Base-by-base conservation (phyloP, 2,329 filamentous ascomycete genomes). In the Penicillium sp. region DNA sequence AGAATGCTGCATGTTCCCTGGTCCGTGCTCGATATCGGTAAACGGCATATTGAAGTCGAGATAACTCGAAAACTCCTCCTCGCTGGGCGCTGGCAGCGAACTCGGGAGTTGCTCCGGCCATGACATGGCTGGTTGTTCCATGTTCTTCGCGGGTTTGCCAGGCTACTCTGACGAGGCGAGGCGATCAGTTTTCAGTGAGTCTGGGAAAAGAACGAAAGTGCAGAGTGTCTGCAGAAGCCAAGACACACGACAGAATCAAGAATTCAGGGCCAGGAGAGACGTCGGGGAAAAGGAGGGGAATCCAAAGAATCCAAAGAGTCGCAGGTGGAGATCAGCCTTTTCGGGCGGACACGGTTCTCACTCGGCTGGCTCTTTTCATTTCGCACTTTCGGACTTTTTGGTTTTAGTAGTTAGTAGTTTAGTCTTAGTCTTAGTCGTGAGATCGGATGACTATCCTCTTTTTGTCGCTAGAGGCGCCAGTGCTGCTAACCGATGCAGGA, bases 21-120 rank as follows among this genome's bases (percentile, higher is more conserved):
- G 67, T 68, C 71, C 62, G 66, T 73, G 67, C 66, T 75, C 71
- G 47, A 76, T 62, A 53, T 75, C 74, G 62, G 75, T 50, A 55
- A 79, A 78, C 36, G 75, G 75, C 61, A 76, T 74, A 55, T 75
- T 75, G 64, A 79, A 78, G 50, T 79, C 76, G 54, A 80, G 73
- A 54, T 79, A 76, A 53, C 75, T 78, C 53, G 76, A 73, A 60
- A 80, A 80, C 50, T 80, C 78, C 57, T 80, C 77, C 27, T 77
- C 75, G 48, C 71, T 61, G 53, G 73, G 63, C 24, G 66, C 66
- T 71, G 57, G 78, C 70, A 39, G 70, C 62, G 47, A 74, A 72
- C 53, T 72, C 70, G 48, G 68, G 31, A 74, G 63, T 44, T 72
- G 66, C 50, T 73, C 72, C 36, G 72, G 65, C 76, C 76, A 78